Conservation (phyloP, 345 rosid species). For the Turritis glabra region DNA sequence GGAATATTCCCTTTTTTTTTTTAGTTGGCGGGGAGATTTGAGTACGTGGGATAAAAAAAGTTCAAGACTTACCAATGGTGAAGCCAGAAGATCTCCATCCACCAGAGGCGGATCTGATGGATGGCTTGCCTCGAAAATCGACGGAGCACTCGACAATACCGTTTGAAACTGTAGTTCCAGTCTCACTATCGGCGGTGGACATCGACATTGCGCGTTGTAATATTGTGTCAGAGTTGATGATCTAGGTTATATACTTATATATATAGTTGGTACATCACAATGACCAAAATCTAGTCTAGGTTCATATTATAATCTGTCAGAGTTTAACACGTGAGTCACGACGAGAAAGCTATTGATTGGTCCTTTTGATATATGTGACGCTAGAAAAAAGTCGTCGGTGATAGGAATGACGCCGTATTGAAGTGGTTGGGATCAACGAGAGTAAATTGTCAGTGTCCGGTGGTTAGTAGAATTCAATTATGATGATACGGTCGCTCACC, state of each 20-base stretch:
- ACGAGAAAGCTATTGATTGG: too few relatives aligned
- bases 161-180: conserved; percentile 12
- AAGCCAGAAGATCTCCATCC: conserved; percentile 13
- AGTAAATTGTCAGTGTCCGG: too few relatives aligned
- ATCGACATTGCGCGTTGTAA: conserved; percentile 2
- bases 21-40: background rate
- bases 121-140: conserved; percentile 22
- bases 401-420: too few relatives aligned
- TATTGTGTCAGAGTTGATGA: background rate
- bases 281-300: too few relatives aligned
- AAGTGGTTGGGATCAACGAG: too few relatives aligned
- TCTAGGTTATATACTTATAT: background rate
- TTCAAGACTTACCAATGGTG: conserved; percentile 8
- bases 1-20: background rate
- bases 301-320: too few relatives aligned
- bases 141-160: background rate
- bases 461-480: too few relatives aligned
- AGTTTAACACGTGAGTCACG: too few relatives aligned
- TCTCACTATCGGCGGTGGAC: background rate
- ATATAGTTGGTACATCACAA: background rate
- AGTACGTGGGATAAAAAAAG: background rate
- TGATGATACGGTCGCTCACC: too few relatives aligned
- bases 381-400: too few relatives aligned
- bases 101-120: conserved; percentile 9
- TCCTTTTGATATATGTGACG: too few relatives aligned